Conservation (phyloP, 768 basidiomycete species). For the Clavulina sp. region DNA sequence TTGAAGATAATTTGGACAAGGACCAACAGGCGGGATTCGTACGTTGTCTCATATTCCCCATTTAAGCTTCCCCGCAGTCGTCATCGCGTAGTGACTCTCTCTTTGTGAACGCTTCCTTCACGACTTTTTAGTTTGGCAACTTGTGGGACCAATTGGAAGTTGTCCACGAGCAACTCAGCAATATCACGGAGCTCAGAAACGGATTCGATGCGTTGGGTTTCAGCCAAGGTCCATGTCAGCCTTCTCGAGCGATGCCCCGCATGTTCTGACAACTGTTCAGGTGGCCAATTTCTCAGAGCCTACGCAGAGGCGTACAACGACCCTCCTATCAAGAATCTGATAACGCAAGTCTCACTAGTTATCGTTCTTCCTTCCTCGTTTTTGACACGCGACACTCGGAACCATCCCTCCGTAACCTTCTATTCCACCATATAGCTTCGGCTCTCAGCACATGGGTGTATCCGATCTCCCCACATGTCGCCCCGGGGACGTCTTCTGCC, state of each 20-base stretch:
- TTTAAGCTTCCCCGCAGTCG: background rate
- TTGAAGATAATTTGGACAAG: conserved; percentile 40
- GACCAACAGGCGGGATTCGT: conserved; percentile 61
- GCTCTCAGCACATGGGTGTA: conserved; percentile 75
- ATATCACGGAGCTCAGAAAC: conserved; percentile 39
- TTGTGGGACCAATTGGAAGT: conserved; percentile 49
- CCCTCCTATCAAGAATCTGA: conserved; percentile 60
- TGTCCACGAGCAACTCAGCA: conserved; percentile 46
- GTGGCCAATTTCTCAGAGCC: conserved; percentile 75
- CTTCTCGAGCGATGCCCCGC: background rate
- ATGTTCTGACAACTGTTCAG: conserved; percentile 25
- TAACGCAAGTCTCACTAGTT: conserved; percentile 40
- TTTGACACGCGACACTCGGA: too few relatives aligned
- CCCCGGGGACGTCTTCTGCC: conserved; percentile 50
- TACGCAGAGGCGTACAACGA: conserved; percentile 60
- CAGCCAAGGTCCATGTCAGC: conserved; percentile 64
- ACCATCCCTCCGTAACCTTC: background rate
- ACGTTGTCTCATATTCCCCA: conserved; percentile 19
- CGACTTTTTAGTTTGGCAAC: conserved; percentile 46
- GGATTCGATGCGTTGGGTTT: conserved; percentile 83
- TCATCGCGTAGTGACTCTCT: background rate
- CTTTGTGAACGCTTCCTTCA: background rate
- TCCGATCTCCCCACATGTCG: conserved; percentile 54
- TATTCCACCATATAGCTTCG: conserved; percentile 34
- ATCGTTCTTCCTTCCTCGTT: too few relatives aligned